Base-by-base conservation (phyloP, 2,329 filamentous ascomycete genomes). In the Leptographium radiaticola region DNA sequence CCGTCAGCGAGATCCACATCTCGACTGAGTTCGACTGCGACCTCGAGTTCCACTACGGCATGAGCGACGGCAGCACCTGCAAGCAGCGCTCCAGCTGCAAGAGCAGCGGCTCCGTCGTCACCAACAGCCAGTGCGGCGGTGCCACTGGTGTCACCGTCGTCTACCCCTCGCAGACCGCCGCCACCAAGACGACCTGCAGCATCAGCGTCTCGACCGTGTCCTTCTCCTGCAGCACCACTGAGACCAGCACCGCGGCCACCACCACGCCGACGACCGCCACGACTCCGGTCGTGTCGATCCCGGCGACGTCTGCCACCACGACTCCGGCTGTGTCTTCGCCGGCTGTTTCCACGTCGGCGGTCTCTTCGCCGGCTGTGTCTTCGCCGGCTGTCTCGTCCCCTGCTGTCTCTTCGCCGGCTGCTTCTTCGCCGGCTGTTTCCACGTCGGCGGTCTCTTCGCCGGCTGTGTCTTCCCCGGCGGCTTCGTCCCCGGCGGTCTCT, bases 91-190 rank as follows among this genome's bases (percentile, higher is more conserved):
- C 79, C 59, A 65, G 75, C 52, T 94, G 88, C 79, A 79, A 75
- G 59, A 72, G 76, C 53, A 72, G 75, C 16, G 87, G 87, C 63
- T 83, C 81, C 55, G 79, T 77, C 48, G 75, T 96, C 62, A 71
- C 80, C 70, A 96, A 96, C 79, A 80, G 74, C 57, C 89, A 96
- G 76, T 97, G 91, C 67, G 91, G 89, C 79, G 90, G 90, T 69
- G 90, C 91, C 59, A 88, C 78, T 66, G 83, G 81, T 55, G 89
- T 96, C 57, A 82, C 79, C 53, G 83, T 96, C 66, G 70, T 82
- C 66, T 81, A 75, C 69, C 76, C 79, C 59, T 69, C 79, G 55
- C 80, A 84, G 65, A 71, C 79, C 58, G 67, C 75, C 58, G 75
- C 76, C 64, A 66, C 72, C 56, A 75, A 80, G 66, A 69, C 75